phyloP scores from a whole-genome alignment of 306 rosid genomes.

The Fagus crenata region DNA sequence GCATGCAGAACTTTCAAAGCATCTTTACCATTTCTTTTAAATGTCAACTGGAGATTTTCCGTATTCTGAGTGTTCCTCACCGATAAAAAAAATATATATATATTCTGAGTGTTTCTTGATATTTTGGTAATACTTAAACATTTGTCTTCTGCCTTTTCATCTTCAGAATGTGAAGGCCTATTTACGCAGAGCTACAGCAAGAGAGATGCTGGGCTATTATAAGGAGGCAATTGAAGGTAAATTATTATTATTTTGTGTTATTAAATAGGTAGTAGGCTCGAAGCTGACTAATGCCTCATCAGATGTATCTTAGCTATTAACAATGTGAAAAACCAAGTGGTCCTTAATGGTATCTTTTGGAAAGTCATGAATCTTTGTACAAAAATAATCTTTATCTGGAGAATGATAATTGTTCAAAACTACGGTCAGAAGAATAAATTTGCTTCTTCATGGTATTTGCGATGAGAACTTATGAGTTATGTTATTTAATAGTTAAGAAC shows the following conservation, averaged over 20 bases:
- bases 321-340: background rate
- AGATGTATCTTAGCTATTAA: background rate
- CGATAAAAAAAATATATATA: too few relatives aligned
- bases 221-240: conserved; percentile 92
- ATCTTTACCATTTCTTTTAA: background rate
- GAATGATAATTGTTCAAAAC: background rate
- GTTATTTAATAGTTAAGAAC: background rate
- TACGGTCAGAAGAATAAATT: background rate
- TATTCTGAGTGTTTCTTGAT: background rate
- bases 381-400: background rate
- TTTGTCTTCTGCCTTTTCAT: conserved; percentile 31
- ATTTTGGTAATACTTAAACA: background rate
- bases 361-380: background rate
- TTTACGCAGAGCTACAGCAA: conserved; percentile 88
- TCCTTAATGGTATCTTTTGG: background rate
- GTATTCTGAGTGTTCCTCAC: background rate
- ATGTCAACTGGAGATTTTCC: background rate
- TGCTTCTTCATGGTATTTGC: background rate
- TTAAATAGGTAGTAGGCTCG: background rate
- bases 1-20: background rate
- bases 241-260: conserved; percentile 12
- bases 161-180: conserved; percentile 87
- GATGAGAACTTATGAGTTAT: background rate
- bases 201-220: conserved; percentile 91
- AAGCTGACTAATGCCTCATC: background rate